Percentiles rank a stretch among this genome's conserved stretches.
These are phyloP conservation scores for Avena sativa DNA, from an alignment of 176 grass and related monocot species.

Conservation along the genomic window DNA sequence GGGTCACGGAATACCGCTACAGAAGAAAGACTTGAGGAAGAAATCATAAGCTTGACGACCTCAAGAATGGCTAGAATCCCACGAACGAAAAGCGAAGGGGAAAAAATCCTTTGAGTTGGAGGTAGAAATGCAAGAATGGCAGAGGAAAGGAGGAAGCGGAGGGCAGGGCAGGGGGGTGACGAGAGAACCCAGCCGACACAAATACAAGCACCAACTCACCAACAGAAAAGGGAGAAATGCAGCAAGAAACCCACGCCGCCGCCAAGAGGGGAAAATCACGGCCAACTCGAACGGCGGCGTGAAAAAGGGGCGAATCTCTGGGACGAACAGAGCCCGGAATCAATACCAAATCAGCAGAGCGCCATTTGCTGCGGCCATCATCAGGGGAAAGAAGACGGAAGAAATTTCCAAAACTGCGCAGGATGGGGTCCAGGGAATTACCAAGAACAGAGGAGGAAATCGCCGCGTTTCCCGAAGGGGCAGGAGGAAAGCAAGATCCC, in stretches of 20 bases:
- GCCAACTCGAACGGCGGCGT: background rate
- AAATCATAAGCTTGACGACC: constrained; percentile 8
- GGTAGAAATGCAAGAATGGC: constrained; percentile 13
- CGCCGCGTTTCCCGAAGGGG: constrained; percentile 10
- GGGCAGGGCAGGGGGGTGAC: background rate
- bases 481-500: constrained; percentile 34
- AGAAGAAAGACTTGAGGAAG: background rate
- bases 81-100: constrained; percentile 16
- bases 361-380: background rate
- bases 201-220: constrained; percentile 5
- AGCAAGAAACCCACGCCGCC: constrained; percentile 40
- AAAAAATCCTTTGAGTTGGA: constrained; percentile 12
- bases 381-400: constrained; percentile 21
- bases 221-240: constrained; percentile 43
- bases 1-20: background rate
- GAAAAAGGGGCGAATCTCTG: background rate
- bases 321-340: constrained; percentile 9
- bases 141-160: constrained; percentile 33
- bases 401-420: background rate
- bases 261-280: constrained; percentile 36
- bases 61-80: constrained; percentile 19
- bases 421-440: constrained; percentile 49
- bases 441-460: constrained; percentile 35
- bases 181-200: constrained; percentile 26
- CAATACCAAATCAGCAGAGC: constrained; percentile 24